Evolutionary conservation across 2,329 filamentous ascomycete species (phyloP).

Genomic region (Cryphonectria nitschkei): DNA sequence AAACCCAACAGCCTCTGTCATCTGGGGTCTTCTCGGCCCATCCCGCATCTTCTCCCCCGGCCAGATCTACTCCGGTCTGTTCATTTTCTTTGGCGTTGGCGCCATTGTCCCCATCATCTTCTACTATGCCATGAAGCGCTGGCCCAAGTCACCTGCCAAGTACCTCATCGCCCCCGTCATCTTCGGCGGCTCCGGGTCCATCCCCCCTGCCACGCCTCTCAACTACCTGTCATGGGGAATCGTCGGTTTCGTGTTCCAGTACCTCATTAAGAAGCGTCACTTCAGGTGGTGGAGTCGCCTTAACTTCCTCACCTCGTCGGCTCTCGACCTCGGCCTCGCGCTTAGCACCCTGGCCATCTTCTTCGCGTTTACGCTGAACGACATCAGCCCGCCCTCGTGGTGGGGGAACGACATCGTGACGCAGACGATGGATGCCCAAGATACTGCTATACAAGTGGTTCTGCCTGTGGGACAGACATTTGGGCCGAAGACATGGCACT

Average conservation of each 20-base stretch:
- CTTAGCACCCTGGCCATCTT: slow-evolving; percentile 71
- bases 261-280: slow-evolving; percentile 64
- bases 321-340: slow-evolving; percentile 69
- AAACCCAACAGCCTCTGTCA: slow-evolving; percentile 55
- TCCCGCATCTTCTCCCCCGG: slow-evolving; percentile 66
- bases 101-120: slow-evolving; percentile 56
- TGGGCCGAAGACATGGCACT: slow-evolving; percentile 58
- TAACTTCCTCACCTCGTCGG: slow-evolving; percentile 73
- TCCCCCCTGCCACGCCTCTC: slow-evolving; percentile 70
- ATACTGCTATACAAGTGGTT: slow-evolving; percentile 60
- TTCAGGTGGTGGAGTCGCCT: slow-evolving; percentile 74
- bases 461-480: slow-evolving; percentile 61
- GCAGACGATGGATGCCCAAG: slow-evolving; percentile 64
- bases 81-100: slow-evolving; percentile 62
- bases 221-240: slow-evolving; percentile 77
- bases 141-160: slow-evolving; percentile 53
- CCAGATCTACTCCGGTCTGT: slow-evolving; percentile 63
- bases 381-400: slow-evolving; percentile 67
- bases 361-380: slow-evolving; percentile 67
- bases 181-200: slow-evolving; percentile 61
- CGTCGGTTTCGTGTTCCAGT: slow-evolving; percentile 73
- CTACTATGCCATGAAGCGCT: slow-evolving; percentile 53
- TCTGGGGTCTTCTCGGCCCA: slow-evolving; percentile 70
- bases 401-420: slow-evolving; percentile 67
- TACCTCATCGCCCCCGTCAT: slow-evolving; percentile 66